Conservation (phyloP, 2,329 filamentous ascomycete species). For the Phoma sp. region DNA sequence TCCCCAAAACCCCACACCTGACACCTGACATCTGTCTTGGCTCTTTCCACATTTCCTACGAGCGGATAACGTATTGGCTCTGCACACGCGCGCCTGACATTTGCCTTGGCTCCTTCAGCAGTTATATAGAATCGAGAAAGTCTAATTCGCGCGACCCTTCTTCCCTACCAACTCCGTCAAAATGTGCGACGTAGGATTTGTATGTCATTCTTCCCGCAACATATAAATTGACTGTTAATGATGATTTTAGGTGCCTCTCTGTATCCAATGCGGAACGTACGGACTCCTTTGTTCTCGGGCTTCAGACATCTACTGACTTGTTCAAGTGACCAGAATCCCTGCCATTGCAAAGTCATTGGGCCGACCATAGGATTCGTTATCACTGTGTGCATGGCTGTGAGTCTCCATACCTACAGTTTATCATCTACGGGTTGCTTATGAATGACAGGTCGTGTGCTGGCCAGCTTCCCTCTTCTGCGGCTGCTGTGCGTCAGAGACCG, state of each 20-base stretch:
- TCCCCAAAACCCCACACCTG: background rate
- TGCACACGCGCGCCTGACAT: no score
- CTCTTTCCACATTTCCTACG: no score
- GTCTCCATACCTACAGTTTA: constrained; percentile 23
- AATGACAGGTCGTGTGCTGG: constrained; percentile 58
- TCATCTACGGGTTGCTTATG: constrained; percentile 17
- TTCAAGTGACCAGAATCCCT: constrained; percentile 61
- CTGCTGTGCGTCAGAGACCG: constrained; percentile 61
- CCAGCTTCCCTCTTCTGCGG: constrained; percentile 62
- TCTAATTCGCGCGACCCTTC: background rate
- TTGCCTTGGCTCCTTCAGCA: no score
- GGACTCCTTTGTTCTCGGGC: constrained; percentile 6
- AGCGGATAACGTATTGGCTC: no score
- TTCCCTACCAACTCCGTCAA: background rate
- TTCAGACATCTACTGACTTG: constrained; percentile 16
- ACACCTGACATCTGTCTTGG: no score
- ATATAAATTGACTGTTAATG: constrained; percentile 12
- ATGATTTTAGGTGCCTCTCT: constrained; percentile 33
- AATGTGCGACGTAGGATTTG: background rate
- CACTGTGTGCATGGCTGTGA: constrained; percentile 58
- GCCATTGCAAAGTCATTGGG: constrained; percentile 62
- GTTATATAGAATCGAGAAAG: background rate
- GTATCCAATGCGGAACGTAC: constrained; percentile 60
- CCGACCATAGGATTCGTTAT: constrained; percentile 60
- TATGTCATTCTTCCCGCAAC: background rate